Evolutionary conservation across 352 stramenopile species (phyloP), one percentile per base, ranked within the genome.

Genomic region (Phytophthora podocarpi): DNA sequence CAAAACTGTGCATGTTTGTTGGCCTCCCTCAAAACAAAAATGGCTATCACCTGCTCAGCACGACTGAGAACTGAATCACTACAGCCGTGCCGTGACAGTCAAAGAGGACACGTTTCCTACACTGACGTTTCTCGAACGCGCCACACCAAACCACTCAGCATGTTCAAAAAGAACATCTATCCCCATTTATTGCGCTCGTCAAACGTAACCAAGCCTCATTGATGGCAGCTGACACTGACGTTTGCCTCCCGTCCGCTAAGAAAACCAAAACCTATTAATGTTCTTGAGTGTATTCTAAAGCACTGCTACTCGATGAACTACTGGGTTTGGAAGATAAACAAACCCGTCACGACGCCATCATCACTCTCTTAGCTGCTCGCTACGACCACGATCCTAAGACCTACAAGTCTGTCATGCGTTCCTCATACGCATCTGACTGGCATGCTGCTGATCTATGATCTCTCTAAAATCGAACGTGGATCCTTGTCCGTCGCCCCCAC

Each of bases 1-100:
- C 45, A 18, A 32, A 31, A 11, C 30, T 32, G 16, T 60, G 41
- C 50, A 61, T 61, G 45, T 59, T 47, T 30, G n/a, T 68, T 1
- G 45, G 59, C 0, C 23, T 64, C 20, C 59, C 43, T 5, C 31
- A 28, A 24, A 63, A 64, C 28, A 64, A 68, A 53, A 59, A 50
- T 20, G 37, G 59, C 6, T 63, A 59, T 16, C 39, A 37, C n/a
- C 37, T 55, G 8, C 35, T 63, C 3, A 40, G 37, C 23, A 64
- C 52, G 7, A 40, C 23, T 1, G 45, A 53, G 15, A n/a, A 68
- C 15, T 9, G 23, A 20, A 53, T 58, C 6, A 43, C 12, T 68
- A 67, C 31, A 68, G 36, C 43, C 24, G 51, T 42, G 2, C 21
- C 16, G 40, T 48, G 0, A 34, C 23, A 1, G 32, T 48, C 5